phyloP scores from a whole-genome alignment of 2,329 filamentous ascomycete species.

The Aspergillus brunneoviolaceus region DNA sequence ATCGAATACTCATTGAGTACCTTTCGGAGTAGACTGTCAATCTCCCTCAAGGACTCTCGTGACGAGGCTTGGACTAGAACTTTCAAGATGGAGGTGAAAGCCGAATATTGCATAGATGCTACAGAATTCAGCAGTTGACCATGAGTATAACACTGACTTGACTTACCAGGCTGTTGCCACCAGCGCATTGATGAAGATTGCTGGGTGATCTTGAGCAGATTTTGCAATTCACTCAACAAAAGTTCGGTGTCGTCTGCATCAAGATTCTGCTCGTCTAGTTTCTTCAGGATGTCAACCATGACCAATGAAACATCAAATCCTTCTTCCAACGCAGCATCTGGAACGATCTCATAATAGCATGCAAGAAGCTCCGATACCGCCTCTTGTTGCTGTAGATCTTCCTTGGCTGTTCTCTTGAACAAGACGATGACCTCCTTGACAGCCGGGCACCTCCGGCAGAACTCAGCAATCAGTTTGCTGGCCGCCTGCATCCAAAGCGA shows the following conservation, averaged over 20 bases:
- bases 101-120: constrained; percentile 43
- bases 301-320: constrained; percentile 84
- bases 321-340: constrained; percentile 74
- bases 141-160: background rate
- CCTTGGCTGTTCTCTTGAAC: constrained; percentile 67
- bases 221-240: constrained; percentile 72
- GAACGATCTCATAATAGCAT: constrained; percentile 81
- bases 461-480: constrained; percentile 68
- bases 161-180: constrained; percentile 70
- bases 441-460: constrained; percentile 73
- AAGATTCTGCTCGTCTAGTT: constrained; percentile 51
- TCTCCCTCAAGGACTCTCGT: constrained; percentile 33
- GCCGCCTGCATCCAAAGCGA: constrained; percentile 69
- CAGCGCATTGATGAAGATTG: constrained; percentile 83
- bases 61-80: constrained; percentile 34
- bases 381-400: constrained; percentile 73
- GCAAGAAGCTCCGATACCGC: constrained; percentile 74
- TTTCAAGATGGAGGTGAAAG: constrained; percentile 43
- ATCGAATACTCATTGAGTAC: constrained; percentile 41
- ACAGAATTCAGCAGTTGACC: constrained; percentile 7
- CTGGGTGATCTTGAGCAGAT: constrained; percentile 75
- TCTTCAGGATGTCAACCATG: constrained; percentile 66
- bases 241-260: constrained; percentile 56
- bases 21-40: constrained; percentile 34
- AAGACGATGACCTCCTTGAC: constrained; percentile 77